Conservation (phyloP, 2,329 filamentous ascomycete genomes). For the Paecilomyces fulvus region DNA sequence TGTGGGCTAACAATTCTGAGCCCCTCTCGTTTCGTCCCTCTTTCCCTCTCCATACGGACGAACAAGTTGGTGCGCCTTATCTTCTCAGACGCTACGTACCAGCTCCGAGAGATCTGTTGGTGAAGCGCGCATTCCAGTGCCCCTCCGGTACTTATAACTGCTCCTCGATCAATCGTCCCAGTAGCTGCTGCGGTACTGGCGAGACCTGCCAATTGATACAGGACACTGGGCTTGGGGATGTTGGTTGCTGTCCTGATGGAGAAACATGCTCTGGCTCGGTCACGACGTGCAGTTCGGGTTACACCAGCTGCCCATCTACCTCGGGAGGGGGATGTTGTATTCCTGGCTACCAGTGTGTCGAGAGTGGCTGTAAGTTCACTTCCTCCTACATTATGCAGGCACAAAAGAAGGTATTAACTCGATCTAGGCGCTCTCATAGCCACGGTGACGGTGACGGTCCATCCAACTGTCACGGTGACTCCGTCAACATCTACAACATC, state of each 20-base stretch:
- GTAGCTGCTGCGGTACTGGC: slow-evolving; percentile 49
- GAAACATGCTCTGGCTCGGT: slow-evolving; percentile 44
- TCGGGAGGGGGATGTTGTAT: slow-evolving; percentile 55
- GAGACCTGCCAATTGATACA: slow-evolving; percentile 47
- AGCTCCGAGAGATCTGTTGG: slow-evolving; percentile 13
- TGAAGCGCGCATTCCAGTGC: slow-evolving; percentile 48
- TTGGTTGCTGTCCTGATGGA: slow-evolving; percentile 53
- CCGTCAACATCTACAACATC: slow-evolving; percentile 17
- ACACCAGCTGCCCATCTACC: slow-evolving; percentile 46
- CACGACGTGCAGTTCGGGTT: slow-evolving; percentile 44
- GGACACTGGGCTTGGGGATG: slow-evolving; percentile 46
- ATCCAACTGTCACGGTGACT: slow-evolving; percentile 22
- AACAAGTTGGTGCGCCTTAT: slow-evolving; percentile 1
- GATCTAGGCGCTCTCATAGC: slow-evolving; percentile 24
- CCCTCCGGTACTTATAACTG: slow-evolving; percentile 48
- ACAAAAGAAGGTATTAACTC: background rate
- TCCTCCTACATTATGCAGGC: slow-evolving; percentile 13
- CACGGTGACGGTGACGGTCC: slow-evolving; percentile 27
- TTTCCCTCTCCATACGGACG: slow-evolving; percentile 12
- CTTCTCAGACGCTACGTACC: slow-evolving; percentile 5
- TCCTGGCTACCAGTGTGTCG: slow-evolving; percentile 50
- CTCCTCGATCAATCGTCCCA: slow-evolving; percentile 45
- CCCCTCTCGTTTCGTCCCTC: slow-evolving; percentile 10
- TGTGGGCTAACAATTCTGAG: background rate
- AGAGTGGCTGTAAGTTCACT: slow-evolving; percentile 43